Evolutionary conservation across 352 stramenopile genomes (phyloP).

Genomic region (Globisporangium nodosum): DNA sequence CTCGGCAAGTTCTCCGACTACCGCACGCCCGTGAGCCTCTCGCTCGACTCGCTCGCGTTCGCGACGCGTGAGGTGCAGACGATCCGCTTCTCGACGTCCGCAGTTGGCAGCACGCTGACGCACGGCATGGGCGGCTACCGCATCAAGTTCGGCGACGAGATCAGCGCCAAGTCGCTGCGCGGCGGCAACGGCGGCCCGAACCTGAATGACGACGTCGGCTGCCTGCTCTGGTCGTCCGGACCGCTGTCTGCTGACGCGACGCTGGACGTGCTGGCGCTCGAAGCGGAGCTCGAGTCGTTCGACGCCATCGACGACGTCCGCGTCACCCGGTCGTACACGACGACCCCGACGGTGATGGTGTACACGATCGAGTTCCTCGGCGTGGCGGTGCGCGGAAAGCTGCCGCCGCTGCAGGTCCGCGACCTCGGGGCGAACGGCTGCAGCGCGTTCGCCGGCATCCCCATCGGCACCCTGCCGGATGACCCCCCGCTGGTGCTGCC

Average conservation of each 20-base stretch:
- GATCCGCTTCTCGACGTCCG: constrained; percentile 36
- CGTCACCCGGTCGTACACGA: constrained; percentile 43
- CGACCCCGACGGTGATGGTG: constrained; percentile 47
- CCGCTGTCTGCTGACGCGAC: constrained; percentile 23
- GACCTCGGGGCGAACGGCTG: constrained; percentile 92
- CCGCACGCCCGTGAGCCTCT: constrained; percentile 35
- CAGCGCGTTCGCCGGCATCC: constrained; percentile 45
- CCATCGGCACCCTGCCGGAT: constrained; percentile 11
- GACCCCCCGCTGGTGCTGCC: constrained; percentile 23
- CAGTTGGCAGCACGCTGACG: constrained; percentile 17
- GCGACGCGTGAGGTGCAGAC: constrained; percentile 67
- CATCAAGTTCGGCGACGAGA: constrained; percentile 87
- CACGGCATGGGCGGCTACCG: constrained; percentile 83
- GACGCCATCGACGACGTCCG: constrained; percentile 70
- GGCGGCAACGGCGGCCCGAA: constrained; percentile 62
- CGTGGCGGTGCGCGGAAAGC: constrained; percentile 80
- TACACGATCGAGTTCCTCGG: constrained; percentile 94
- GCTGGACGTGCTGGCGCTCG: constrained; percentile 44
- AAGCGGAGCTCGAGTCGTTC: constrained; percentile 64
- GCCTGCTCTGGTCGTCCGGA: constrained; percentile 71
- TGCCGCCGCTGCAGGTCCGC: constrained; percentile 80
- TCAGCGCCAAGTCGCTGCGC: constrained; percentile 72
- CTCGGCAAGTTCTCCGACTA: constrained; percentile 42
- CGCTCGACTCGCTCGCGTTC: constrained; percentile 27
- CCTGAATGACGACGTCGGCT: constrained; percentile 73